Evolutionary conservation across 805 yeast species (phyloP).

Genomic region (Saccharomycopsis microspora): DNA sequence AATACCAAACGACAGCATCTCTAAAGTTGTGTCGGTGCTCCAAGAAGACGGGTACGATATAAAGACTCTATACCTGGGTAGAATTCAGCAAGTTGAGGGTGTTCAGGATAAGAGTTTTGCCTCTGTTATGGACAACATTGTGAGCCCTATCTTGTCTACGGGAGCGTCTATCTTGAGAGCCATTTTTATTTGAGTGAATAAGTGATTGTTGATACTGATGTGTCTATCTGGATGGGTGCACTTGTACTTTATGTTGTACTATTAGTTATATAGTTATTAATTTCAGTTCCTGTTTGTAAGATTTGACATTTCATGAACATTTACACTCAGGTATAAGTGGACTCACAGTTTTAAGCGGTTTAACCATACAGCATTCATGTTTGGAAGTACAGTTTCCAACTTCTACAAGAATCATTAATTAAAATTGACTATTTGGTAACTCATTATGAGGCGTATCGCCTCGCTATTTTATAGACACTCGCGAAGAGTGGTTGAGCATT

Average conservation of each 20-base stretch:
- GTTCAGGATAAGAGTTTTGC: constrained; percentile 7
- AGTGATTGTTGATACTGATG: neutral
- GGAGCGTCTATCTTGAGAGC: constrained; percentile 3
- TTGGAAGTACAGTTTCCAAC: no score
- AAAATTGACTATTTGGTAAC: no score
- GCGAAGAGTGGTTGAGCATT: no score
- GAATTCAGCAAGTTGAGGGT: constrained; percentile 2
- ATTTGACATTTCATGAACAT: neutral
- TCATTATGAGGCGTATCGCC: no score
- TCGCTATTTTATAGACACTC: no score
- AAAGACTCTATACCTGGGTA: constrained; percentile 2
- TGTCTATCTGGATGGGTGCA: no score
- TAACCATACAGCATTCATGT: no score
- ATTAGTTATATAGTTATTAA: no score
- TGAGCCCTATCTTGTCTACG: constrained; percentile 1
- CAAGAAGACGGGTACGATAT: neutral
- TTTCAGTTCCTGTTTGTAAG: neutral
- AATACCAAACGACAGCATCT: neutral
- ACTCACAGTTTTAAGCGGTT: no score
- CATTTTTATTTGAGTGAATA: neutral
- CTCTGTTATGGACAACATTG: constrained; percentile 1
- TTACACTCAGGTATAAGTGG: no score
- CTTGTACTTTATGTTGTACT: no score
- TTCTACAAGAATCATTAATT: no score
- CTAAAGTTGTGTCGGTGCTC: neutral